Evolutionary conservation across 306 rosid genomes (phyloP).

Genomic region (Malus sylvestris): DNA sequence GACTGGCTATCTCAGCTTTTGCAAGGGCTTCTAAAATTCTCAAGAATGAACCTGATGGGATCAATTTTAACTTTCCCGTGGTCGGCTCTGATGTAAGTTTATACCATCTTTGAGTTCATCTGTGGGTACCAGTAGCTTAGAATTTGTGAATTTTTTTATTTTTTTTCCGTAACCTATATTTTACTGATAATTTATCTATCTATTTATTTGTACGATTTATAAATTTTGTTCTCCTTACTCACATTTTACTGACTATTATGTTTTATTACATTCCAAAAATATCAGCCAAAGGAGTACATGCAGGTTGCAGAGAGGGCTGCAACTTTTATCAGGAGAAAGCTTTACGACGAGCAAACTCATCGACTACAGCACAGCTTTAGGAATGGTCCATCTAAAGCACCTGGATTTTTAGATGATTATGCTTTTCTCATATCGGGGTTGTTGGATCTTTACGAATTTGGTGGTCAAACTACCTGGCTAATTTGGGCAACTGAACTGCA

Average conservation of each 20-base stretch:
- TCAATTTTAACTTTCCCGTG: constrained; percentile 73
- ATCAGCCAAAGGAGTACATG: constrained; percentile 71
- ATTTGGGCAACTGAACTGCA: constrained; percentile 85
- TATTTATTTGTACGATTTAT: not conserved
- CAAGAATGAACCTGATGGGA: constrained; percentile 46
- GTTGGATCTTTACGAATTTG: constrained; percentile 80
- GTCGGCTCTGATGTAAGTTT: constrained; percentile 69
- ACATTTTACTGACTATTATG: constrained; percentile 1
- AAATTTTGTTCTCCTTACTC: not conserved
- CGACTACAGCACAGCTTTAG: constrained; percentile 79
- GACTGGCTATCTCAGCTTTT: constrained; percentile 78
- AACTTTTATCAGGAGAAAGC: constrained; percentile 56
- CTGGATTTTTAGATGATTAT: constrained; percentile 88
- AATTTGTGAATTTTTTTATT: no score
- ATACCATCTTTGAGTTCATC: constrained; percentile 2
- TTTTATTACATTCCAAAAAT: constrained; percentile 7
- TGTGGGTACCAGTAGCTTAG: not conserved
- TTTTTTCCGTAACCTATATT: not conserved
- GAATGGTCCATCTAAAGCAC: constrained; percentile 78
- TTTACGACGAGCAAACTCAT: constrained; percentile 51
- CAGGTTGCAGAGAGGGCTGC: constrained; percentile 76
- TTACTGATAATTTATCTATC: not conserved
- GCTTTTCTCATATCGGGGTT: constrained; percentile 80
- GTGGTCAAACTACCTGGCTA: constrained; percentile 70
- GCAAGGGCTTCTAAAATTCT: constrained; percentile 92